Percentiles rank a stretch among this genome's conserved stretches.
These are phyloP conservation scores for Kentomonas sorsogonicus DNA, from an alignment of 208 protist species.

Conservation along the genomic window DNA sequence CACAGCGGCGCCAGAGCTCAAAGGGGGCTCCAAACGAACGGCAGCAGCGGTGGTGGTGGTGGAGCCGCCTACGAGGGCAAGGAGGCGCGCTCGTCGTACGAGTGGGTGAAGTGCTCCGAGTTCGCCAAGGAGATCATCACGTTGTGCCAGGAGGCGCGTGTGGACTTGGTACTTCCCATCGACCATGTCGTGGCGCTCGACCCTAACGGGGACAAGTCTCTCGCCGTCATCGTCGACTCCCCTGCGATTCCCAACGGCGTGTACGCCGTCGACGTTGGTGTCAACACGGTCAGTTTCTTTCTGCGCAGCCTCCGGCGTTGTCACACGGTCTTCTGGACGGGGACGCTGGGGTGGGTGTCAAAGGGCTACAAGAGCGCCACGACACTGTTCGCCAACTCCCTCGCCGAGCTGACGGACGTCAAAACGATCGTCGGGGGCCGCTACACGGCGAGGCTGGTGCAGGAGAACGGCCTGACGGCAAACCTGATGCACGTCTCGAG, in stretches of 20 bases:
- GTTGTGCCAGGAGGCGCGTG: constrained; percentile 86
- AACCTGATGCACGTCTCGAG: constrained; percentile 95
- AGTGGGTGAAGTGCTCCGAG: constrained; percentile 38
- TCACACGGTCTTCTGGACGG: constrained; percentile 94
- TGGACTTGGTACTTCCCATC: constrained; percentile 95
- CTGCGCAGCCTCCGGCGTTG: constrained; percentile 60
- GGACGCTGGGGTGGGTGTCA: constrained; percentile 85
- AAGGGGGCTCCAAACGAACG: neutral
- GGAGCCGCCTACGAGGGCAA: neutral
- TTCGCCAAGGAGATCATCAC: constrained; percentile 84
- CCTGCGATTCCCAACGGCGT: constrained; percentile 43
- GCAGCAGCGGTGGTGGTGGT: no score
- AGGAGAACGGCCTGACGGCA: constrained; percentile 27
- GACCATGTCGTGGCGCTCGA: constrained; percentile 93
- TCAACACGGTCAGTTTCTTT: constrained; percentile 79
- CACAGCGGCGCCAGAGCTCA: constrained; percentile 2
- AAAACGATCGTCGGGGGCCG: constrained; percentile 58
- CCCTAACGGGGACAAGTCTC: constrained; percentile 14
- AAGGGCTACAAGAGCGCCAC: constrained; percentile 89
- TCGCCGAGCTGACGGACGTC: constrained; percentile 42
- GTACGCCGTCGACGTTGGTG: constrained; percentile 92
- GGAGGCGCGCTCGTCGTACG: neutral
- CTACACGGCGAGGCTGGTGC: constrained; percentile 33
- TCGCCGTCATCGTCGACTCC: constrained; percentile 32
- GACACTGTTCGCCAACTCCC: constrained; percentile 42